phyloP scores from a whole-genome alignment of 2,329 filamentous ascomycete species.

The Exserohilum turcica region DNA sequence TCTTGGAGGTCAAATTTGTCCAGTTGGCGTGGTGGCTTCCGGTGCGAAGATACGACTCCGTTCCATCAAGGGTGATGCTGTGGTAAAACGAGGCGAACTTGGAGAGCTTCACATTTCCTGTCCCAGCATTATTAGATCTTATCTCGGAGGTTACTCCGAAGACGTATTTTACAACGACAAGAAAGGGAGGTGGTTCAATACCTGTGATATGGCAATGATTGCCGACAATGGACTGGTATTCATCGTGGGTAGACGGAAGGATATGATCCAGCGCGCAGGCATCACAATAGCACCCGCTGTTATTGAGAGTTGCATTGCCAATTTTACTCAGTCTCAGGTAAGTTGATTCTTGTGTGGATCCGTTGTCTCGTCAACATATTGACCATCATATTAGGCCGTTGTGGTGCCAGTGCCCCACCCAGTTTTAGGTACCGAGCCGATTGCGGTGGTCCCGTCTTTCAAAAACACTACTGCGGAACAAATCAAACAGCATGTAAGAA shows the following conservation, averaged over 20 bases:
- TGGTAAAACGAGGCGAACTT: background rate
- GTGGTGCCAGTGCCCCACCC: background rate
- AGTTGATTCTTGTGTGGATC: background rate
- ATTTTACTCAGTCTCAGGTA: background rate
- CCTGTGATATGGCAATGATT: slow-evolving; percentile 1
- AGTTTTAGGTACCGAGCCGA: background rate
- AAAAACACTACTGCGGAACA: background rate
- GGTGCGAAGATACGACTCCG: background rate
- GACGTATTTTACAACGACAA: background rate
- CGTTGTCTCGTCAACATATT: background rate
- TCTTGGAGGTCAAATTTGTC: background rate
- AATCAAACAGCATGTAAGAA: background rate
- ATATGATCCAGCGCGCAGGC: background rate
- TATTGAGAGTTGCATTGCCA: background rate
- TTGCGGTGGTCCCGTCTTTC: background rate
- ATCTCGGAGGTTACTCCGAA: slow-evolving; percentile 2
- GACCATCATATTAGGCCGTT: background rate
- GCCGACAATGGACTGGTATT: background rate
- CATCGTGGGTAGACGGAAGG: slow-evolving; percentile 1
- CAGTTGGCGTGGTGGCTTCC: background rate
- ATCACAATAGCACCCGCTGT: background rate
- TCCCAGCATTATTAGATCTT: slow-evolving; percentile 1
- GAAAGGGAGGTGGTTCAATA: slow-evolving; percentile 3
- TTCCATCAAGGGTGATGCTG: background rate
- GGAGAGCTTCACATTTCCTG: slow-evolving; percentile 3